Percentiles rank a stretch among this genome's conserved stretches.
These are phyloP conservation scores for Podila horticola DNA, from an alignment of 192 early-diverging fungal species.

Conservation along the genomic window DNA sequence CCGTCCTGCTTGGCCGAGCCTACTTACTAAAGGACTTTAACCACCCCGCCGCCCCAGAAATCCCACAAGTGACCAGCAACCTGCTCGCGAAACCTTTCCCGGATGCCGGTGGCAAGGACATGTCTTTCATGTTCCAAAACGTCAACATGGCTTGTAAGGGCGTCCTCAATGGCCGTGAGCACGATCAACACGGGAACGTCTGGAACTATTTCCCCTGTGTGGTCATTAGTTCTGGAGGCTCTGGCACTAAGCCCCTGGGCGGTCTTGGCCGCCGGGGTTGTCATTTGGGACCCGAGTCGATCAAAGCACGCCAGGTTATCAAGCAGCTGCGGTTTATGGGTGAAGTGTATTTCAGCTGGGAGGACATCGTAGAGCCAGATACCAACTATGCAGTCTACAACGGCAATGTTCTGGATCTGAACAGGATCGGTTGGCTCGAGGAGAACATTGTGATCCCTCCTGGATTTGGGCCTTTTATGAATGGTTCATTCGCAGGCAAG, in stretches of 20 bases:
- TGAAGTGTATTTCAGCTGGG: constrained; percentile 75
- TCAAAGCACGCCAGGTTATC: constrained; percentile 56
- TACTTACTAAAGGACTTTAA: constrained; percentile 69
- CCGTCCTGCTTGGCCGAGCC: constrained; percentile 70
- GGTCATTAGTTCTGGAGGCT: constrained; percentile 46
- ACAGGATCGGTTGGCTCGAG: constrained; percentile 67
- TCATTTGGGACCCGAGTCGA: constrained; percentile 56
- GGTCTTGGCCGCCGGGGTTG: constrained; percentile 67
- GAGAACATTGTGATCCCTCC: constrained; percentile 61
- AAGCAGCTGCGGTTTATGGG: constrained; percentile 62
- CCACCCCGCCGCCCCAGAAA: constrained; percentile 53
- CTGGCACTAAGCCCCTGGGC: constrained; percentile 58
- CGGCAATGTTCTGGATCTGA: constrained; percentile 80
- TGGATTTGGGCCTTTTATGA: constrained; percentile 54
- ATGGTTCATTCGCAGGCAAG: constrained; percentile 53
- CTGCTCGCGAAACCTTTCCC: constrained; percentile 66
- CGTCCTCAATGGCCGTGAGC: constrained; percentile 51
- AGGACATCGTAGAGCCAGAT: constrained; percentile 61
- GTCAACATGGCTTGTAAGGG: constrained; percentile 75
- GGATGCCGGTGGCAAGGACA: constrained; percentile 73
- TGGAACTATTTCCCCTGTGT: constrained; percentile 79
- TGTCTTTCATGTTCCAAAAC: constrained; percentile 83
- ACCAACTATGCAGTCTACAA: constrained; percentile 78
- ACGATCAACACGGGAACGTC: constrained; percentile 52
- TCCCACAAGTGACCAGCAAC: constrained; percentile 53